A percentile compares a stretch with the other conserved stretches of the same genome.
phyloP scores from a whole-genome alignment of 768 basidiomycete species.

The Fomitopsis serialis region DNA sequence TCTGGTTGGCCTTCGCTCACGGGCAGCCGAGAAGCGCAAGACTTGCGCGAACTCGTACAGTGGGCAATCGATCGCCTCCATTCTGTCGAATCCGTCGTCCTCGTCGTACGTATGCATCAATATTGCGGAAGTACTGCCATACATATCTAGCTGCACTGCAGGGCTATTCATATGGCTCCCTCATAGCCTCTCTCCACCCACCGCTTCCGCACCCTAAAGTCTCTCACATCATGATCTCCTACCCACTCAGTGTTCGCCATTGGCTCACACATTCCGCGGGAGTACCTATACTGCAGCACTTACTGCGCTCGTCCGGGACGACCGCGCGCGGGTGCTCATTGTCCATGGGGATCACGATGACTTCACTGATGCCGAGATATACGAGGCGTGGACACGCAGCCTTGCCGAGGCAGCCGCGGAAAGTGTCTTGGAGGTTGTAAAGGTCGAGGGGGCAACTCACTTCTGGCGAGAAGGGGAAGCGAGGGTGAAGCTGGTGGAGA shows the following conservation, averaged over 20 bases:
- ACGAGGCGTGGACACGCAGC: constrained; percentile 47
- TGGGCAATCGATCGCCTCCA: constrained; percentile 43
- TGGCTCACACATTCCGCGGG: constrained; percentile 68
- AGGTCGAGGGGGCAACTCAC: constrained; percentile 49
- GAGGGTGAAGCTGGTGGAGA: constrained; percentile 3
- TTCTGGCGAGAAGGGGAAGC: constrained; percentile 49
- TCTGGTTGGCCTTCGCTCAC: constrained; percentile 71
- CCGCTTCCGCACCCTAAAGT: constrained; percentile 46
- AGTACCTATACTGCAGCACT: constrained; percentile 49
- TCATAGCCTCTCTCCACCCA: constrained; percentile 66
- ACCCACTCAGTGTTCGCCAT: constrained; percentile 63
- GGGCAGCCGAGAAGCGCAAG: constrained; percentile 63
- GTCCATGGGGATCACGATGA: constrained; percentile 68
- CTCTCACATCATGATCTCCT: constrained; percentile 68
- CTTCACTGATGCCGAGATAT: constrained; percentile 54
- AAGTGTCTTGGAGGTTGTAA: constrained; percentile 25
- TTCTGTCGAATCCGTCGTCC: constrained; percentile 43
- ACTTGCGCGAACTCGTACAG: constrained; percentile 56
- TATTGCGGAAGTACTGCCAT: neutral
- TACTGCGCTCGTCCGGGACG: constrained; percentile 40
- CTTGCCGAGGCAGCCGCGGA: constrained; percentile 26
- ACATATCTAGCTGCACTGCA: constrained; percentile 21
- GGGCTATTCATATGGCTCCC: constrained; percentile 82
- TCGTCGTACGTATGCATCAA: constrained; percentile 53
- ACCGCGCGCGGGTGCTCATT: constrained; percentile 48